Conservation (phyloP, 2,329 filamentous ascomycete genomes). For the Talaromyces sp. region DNA sequence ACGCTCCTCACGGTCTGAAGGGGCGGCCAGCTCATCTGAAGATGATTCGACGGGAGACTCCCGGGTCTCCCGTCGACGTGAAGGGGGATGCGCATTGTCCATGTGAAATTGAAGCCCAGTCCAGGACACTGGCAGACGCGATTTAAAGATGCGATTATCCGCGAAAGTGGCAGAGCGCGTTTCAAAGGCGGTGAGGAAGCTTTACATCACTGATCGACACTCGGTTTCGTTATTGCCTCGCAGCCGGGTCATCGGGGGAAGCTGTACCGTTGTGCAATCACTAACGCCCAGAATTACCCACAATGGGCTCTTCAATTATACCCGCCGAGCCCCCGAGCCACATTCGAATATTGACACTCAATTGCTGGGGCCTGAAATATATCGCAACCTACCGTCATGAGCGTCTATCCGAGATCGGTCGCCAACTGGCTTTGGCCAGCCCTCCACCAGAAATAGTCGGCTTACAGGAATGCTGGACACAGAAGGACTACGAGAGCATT, state of each 20-base stretch:
- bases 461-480: constrained; percentile 94
- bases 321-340: constrained; percentile 51
- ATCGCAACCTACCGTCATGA: constrained; percentile 76
- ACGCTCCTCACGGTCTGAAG: constrained; percentile 38
- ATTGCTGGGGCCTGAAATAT: constrained; percentile 95
- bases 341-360: constrained; percentile 82
- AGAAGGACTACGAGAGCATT: constrained; percentile 79
- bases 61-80: constrained; percentile 34
- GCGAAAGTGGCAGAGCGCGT: constrained; percentile 15
- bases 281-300: neutral
- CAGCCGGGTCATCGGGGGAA: neutral
- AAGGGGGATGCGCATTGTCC: constrained; percentile 30
- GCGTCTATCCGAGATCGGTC: constrained; percentile 81
- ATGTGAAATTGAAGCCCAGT: constrained; percentile 19
- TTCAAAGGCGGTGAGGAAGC: constrained; percentile 5
- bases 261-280: neutral
- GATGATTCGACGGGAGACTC: constrained; percentile 38
- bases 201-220: constrained; percentile 15
- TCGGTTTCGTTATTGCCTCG: neutral
- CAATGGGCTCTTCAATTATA: constrained; percentile 19
- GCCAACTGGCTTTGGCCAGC: constrained; percentile 68
- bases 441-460: constrained; percentile 82
- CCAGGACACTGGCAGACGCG: constrained; percentile 9
- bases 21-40: constrained; percentile 43
- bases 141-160: neutral